Percentiles rank a stretch among this genome's conserved stretches.
Conservation (phyloP, 2,329 filamentous ascomycete species). For the Gnomoniopsis smithogilvyi region DNA sequence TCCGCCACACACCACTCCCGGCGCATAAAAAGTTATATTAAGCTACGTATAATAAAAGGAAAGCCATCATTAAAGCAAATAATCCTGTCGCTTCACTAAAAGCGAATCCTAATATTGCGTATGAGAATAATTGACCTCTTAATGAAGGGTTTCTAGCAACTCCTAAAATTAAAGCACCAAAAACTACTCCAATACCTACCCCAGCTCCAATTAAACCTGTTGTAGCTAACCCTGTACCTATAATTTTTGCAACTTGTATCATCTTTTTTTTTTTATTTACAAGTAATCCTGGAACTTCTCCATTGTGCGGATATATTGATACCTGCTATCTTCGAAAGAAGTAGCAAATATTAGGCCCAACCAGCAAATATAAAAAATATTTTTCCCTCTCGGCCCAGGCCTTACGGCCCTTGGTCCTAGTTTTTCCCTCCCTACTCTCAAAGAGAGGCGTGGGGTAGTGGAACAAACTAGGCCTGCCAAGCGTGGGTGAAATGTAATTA, state of each 20-base stretch:
- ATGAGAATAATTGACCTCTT: slow-evolving; percentile 29
- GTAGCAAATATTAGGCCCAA: background rate
- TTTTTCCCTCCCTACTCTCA: too few species aligned
- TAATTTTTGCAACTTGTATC: slow-evolving; percentile 14
- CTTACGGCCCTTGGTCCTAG: too few species aligned
- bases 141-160: slow-evolving; percentile 25
- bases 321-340: background rate
- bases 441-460: too few species aligned
- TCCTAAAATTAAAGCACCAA: slow-evolving; percentile 27
- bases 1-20: background rate
- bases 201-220: slow-evolving; percentile 25
- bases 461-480: too few species aligned
- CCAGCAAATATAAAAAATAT: slow-evolving; percentile 3
- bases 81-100: slow-evolving; percentile 22
- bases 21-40: background rate
- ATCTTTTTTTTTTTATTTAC: slow-evolving; percentile 13
- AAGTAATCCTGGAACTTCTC: slow-evolving; percentile 12
- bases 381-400: too few species aligned
- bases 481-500: background rate
- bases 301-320: slow-evolving; percentile 5
- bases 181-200: slow-evolving; percentile 26
- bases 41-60: slow-evolving; percentile 11
- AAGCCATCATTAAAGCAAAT: slow-evolving; percentile 3
- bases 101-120: slow-evolving; percentile 26
- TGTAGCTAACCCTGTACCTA: slow-evolving; percentile 9